Evolutionary conservation across 352 stramenopile genomes (phyloP).

Genomic region (Globisporangium acanthophoron): DNA sequence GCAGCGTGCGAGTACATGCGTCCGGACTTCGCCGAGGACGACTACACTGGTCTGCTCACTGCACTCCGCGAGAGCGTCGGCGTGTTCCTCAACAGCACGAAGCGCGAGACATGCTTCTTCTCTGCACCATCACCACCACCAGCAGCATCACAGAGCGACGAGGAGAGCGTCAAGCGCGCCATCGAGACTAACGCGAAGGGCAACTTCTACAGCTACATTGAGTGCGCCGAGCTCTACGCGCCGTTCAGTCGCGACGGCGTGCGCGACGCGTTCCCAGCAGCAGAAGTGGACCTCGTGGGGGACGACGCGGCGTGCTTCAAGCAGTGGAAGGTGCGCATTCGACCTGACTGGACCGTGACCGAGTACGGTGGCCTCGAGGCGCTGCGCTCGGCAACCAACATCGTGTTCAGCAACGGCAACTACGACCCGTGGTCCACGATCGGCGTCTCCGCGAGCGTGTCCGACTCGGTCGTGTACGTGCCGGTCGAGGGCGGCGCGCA

Average conservation of each 20-base stretch:
- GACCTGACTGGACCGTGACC: conserved; percentile 61
- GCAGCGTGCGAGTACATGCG: conserved; percentile 64
- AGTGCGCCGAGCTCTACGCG: conserved; percentile 75
- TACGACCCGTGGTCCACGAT: conserved; percentile 94
- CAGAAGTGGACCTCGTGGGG: too few relatives aligned
- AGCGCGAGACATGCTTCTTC: too few relatives aligned
- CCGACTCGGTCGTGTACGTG: conserved; percentile 50
- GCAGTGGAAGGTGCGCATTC: too few relatives aligned
- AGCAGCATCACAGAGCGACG: too few relatives aligned
- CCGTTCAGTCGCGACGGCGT: conserved; percentile 16
- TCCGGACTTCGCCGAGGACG: conserved; percentile 23
- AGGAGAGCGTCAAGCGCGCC: too few relatives aligned
- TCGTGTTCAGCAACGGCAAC: conserved; percentile 94
- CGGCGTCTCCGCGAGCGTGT: too few relatives aligned
- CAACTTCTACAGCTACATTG: conserved; percentile 79
- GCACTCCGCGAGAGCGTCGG: conserved; percentile 50
- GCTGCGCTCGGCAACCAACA: conserved; percentile 79
- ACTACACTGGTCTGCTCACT: conserved; percentile 33
- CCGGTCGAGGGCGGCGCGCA: conserved; percentile 47
- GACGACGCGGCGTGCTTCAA: too few relatives aligned
- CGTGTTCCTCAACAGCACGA: too few relatives aligned
- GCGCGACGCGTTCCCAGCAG: too few relatives aligned
- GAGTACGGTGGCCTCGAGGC: conserved; percentile 70
- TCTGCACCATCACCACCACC: too few relatives aligned
- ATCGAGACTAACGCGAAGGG: too few relatives aligned